Percentiles rank a stretch among this genome's conserved stretches.
Evolutionary conservation across 179 eudicot genomes (phyloP).

Genomic region (Silene vulgaris): DNA sequence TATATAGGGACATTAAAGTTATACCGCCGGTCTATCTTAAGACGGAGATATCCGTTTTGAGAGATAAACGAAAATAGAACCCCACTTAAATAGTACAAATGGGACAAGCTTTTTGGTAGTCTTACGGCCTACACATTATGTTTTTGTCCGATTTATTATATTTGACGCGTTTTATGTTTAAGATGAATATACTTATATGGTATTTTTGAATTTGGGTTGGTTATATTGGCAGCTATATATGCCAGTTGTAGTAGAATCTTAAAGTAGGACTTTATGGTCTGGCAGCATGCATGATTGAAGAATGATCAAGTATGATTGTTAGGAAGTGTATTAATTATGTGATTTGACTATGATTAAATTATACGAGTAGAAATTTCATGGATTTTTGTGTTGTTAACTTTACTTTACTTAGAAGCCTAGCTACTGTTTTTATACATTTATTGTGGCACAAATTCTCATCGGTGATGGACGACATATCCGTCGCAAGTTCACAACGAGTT

Average conservation of each 20-base stretch:
- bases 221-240: neutral
- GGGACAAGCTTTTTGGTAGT: too few relatives aligned
- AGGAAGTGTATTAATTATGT: neutral
- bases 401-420: neutral
- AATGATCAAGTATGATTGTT: conserved; percentile 7
- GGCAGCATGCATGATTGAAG: conserved; percentile 5
- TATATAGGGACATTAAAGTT: neutral
- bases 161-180: too few relatives aligned
- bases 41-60: too few relatives aligned
- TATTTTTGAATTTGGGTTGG: neutral
- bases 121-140: too few relatives aligned
- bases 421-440: neutral
- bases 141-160: too few relatives aligned
- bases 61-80: too few relatives aligned
- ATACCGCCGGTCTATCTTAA: too few relatives aligned
- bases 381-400: neutral
- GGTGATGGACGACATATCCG: too few relatives aligned
- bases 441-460: too few relatives aligned
- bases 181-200: neutral
- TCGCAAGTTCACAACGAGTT: too few relatives aligned
- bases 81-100: too few relatives aligned
- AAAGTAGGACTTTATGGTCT: neutral
- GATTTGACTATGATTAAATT: conserved; percentile 5
- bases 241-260: neutral
- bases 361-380: neutral